Conservation (phyloP, 1,284 basidiomycete genomes). For the Apiotrichum siamense region DNA sequence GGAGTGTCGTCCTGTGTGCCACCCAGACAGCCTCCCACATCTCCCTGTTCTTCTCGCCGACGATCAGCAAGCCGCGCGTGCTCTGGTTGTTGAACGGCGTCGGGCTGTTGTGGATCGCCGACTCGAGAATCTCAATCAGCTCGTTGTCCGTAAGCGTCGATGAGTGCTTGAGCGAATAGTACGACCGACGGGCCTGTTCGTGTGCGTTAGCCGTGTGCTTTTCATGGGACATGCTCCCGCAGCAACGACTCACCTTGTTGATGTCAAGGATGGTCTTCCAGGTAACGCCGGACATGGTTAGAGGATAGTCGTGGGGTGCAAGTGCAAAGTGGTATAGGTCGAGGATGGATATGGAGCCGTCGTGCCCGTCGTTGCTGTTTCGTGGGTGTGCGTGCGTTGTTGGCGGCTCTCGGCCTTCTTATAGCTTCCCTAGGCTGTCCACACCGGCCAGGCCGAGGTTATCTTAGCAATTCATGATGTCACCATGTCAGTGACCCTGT, state of each 20-base stretch:
- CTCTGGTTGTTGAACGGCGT: constrained; percentile 49
- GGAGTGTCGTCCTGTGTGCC: constrained; percentile 1
- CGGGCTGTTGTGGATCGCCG: constrained; percentile 47
- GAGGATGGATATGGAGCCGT: no score
- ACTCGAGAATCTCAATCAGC: constrained; percentile 46
- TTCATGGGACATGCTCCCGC: neutral
- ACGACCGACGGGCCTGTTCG: constrained; percentile 40
- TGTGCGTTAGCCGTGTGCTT: neutral
- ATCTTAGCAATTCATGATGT: no score
- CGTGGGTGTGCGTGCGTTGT: no score
- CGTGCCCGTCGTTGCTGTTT: no score
- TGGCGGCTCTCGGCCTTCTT: no score
- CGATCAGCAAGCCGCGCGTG: constrained; percentile 46
- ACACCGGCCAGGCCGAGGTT: no score
- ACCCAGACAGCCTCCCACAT: constrained; percentile 46
- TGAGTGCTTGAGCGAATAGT: constrained; percentile 46
- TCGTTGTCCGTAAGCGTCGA: constrained; percentile 43
- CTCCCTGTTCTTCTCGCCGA: constrained; percentile 45
- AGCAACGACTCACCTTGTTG: neutral
- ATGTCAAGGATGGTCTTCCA: constrained; percentile 5
- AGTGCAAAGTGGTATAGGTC: no score
- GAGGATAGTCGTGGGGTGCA: no score
- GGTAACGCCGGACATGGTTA: neutral
- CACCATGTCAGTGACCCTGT: no score
- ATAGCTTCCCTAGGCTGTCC: no score